phyloP scores from a whole-genome alignment of 305 asterid genomes.

The Rubia tinctorum region DNA sequence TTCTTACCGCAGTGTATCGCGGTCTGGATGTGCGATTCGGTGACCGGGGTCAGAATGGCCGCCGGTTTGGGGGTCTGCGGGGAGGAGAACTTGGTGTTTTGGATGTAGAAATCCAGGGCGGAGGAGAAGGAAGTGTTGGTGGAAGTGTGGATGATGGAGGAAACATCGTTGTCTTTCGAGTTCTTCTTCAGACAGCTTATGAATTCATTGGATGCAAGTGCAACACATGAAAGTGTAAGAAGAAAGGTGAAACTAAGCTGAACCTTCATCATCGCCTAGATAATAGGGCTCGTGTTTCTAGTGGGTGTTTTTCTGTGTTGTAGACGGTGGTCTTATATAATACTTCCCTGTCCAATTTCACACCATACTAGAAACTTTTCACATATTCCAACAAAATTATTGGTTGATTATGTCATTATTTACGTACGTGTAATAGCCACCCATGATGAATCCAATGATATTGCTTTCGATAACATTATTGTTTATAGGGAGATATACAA shows the following conservation, averaged over 20 bases:
- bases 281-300: no score
- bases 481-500: no score
- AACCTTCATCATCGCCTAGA: neutral
- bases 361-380: no score
- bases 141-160: neutral
- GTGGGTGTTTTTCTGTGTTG: no score
- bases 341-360: no score
- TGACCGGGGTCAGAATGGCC: neutral
- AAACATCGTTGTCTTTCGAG: neutral
- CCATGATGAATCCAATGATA: no score
- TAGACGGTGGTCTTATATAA: no score
- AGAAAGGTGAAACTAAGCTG: neutral
- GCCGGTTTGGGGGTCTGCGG: slow-evolving; percentile 2
- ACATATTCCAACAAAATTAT: no score
- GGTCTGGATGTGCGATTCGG: neutral
- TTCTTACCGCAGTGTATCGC: neutral
- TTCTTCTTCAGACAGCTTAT: neutral
- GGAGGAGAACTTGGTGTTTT: neutral
- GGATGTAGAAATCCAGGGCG: slow-evolving; percentile 4
- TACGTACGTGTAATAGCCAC: no score
- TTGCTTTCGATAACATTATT: no score
- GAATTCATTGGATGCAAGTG: neutral
- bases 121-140: neutral
- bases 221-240: neutral
- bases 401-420: no score